Evolutionary conservation across 78 protist genomes (phyloP).

Genomic region (Chrysochromulina parva): DNA sequence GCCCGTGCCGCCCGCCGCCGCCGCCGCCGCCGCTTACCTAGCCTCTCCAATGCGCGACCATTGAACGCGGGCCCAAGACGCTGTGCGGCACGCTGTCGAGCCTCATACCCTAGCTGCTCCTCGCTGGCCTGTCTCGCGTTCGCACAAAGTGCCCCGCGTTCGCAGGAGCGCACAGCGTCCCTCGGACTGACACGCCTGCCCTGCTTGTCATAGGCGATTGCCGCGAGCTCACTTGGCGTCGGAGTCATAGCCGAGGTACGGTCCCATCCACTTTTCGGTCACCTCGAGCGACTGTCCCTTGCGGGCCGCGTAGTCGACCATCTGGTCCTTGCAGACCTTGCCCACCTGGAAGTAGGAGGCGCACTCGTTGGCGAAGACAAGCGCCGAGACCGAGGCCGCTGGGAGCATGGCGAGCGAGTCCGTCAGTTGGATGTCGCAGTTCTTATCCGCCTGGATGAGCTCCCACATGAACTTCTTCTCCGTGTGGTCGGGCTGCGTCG

Average conservation of each 20-base stretch:
- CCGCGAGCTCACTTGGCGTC: background rate
- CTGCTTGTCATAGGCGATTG: too few relatives aligned
- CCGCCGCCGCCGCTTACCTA: too few relatives aligned
- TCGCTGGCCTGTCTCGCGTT: too few relatives aligned
- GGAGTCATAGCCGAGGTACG: constrained; percentile 85
- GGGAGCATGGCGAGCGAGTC: constrained; percentile 96
- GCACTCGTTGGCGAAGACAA: constrained; percentile 85
- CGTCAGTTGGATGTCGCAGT: constrained; percentile 72
- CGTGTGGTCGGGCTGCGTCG: constrained; percentile 98
- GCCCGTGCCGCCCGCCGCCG: too few relatives aligned
- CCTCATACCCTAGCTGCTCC: too few relatives aligned
- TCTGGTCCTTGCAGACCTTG: constrained; percentile 91
- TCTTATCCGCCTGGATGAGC: constrained; percentile 51
- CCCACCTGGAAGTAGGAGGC: constrained; percentile 95
- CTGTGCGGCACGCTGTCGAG: too few relatives aligned
- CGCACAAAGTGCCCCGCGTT: too few relatives aligned
- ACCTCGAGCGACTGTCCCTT: constrained; percentile 67
- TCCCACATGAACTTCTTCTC: constrained; percentile 92
- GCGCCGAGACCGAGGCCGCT: constrained; percentile 94
- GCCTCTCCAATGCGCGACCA: too few relatives aligned
- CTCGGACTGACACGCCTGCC: too few relatives aligned
- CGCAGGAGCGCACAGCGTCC: too few relatives aligned
- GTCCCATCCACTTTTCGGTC: constrained; percentile 82
- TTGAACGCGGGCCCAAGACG: too few relatives aligned
- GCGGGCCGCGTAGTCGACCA: constrained; percentile 89